Base-by-base conservation (phyloP, 805 yeast species). In the Candida caryicola region DNA sequence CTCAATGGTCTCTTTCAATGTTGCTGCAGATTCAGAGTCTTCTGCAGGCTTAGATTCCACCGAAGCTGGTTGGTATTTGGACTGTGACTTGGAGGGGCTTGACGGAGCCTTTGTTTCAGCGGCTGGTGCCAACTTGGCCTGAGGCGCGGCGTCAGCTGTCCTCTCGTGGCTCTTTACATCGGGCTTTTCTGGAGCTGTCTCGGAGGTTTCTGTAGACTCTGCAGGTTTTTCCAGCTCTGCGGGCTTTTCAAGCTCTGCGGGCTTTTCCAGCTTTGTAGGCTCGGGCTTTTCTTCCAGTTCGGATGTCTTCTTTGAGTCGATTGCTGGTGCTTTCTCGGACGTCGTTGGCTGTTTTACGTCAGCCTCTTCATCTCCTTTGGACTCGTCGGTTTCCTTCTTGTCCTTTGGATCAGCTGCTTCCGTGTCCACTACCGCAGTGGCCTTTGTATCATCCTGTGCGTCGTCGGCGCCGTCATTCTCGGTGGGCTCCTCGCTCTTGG, bases 401-500 rank as follows among this genome's bases (percentile, higher is more conserved):
- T 21, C 25, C 10, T 21, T 21, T 7, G 25, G 10, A 29, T 50
- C 46, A n/a, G 44, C 43, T 32, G 33, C 21, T 13, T 9, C 41
- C 29, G 16, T 38, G 12, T 31, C 37, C 3, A 37, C 25, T 8
- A 29, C 33, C 13, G 37, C 42, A 4, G 41, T 33, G 8, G 16
- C 32, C 30, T 8, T 14, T 18, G 21, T 33, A n/a, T 38, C 36
- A 31, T 49, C 33, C 31, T 30, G 33, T 4, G 38, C 33, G 5
- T 29, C 28, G 3, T 21, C 40, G n/a, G 29, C 48, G 7, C 41
- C 46, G 5, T 40, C 50, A 12, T 41, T 39, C 10, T 37, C 41
- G 8, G 39, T 44, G 12, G 27, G 33, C 29, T 40, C 49, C 44
- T 66, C 61, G 51, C 64, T 67, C 58, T 66, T 62, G 60, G 67